Conservation (phyloP, 495 filamentous ascomycete genomes). For the Penicillium waksmanii region DNA sequence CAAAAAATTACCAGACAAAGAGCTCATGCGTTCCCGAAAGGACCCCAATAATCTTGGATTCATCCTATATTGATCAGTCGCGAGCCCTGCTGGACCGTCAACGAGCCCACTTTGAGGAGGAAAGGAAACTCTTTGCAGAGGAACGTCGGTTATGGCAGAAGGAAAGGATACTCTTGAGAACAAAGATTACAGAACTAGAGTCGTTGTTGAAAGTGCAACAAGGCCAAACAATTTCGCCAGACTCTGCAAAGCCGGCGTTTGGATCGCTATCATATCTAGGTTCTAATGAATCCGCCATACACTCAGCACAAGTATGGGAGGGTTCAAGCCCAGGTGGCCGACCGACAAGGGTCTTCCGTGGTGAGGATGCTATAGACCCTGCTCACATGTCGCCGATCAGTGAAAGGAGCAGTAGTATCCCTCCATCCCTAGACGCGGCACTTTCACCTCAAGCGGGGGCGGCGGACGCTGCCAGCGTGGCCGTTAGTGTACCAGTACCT, state of each 20-base stretch:
- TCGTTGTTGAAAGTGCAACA: constrained; percentile 29
- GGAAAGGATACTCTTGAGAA: constrained; percentile 41
- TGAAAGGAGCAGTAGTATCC: constrained; percentile 23
- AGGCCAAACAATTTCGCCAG: constrained; percentile 9
- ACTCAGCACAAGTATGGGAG: constrained; percentile 46
- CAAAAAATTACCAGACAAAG: constrained; percentile 21
- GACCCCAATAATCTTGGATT: constrained; percentile 25
- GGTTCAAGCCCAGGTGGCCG: constrained; percentile 42
- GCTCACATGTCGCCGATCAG: constrained; percentile 26
- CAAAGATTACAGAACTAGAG: constrained; percentile 47
- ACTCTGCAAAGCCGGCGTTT: constrained; percentile 9
- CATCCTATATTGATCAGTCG: constrained; percentile 44
- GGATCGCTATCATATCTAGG: constrained; percentile 16
- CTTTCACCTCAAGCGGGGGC: constrained; percentile 43
- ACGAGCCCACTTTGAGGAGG: constrained; percentile 40
- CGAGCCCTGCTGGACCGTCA: constrained; percentile 48
- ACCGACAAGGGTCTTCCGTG: constrained; percentile 49
- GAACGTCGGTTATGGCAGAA: constrained; percentile 48
- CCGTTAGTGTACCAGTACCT: constrained; percentile 41
- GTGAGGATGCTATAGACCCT: constrained; percentile 33
- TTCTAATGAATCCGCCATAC: constrained; percentile 12
- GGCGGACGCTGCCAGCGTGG: constrained; percentile 23
- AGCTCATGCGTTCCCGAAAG: constrained; percentile 15
- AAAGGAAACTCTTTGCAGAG: constrained; percentile 43
- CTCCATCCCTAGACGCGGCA: constrained; percentile 47